Evolutionary conservation across 140 eudicot species (phyloP).

Genomic region (Senecio squalidus): DNA sequence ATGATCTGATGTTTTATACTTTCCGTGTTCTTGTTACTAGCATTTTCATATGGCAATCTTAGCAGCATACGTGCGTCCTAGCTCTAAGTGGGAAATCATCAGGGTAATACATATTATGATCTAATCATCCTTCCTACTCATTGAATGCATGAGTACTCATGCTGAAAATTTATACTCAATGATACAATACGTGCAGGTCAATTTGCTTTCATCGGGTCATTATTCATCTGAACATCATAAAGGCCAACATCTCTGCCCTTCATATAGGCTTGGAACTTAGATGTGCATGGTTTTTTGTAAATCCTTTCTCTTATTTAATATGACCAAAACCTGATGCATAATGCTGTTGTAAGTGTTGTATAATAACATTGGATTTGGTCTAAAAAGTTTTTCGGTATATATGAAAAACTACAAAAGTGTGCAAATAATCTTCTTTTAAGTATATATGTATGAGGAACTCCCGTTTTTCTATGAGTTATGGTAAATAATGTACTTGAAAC

Average conservation of each 20-base stretch:
- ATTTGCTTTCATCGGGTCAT: conserved; percentile 45
- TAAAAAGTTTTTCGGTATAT: not conserved
- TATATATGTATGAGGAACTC: too few relatives aligned
- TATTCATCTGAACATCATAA: conserved; percentile 16
- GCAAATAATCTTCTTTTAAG: not conserved
- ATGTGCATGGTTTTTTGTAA: conserved; percentile 1
- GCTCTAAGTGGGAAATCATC: conserved; percentile 65
- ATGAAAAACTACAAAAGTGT: not conserved
- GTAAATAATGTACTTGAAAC: too few relatives aligned
- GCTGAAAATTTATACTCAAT: not conserved
- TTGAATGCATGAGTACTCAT: not conserved
- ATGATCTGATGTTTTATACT: not conserved
- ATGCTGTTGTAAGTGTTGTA: not conserved
- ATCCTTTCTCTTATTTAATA: not conserved
- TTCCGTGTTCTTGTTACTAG: conserved; percentile 30
- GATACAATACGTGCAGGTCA: conserved; percentile 41
- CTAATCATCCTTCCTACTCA: not conserved
- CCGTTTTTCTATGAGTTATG: too few relatives aligned
- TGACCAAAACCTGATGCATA: not conserved
- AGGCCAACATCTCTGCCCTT: conserved; percentile 33
- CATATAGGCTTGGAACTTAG: conserved; percentile 41
- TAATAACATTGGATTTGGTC: conserved; percentile 4
- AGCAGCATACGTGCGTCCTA: conserved; percentile 63
- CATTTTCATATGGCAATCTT: conserved; percentile 81
- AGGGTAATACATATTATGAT: conserved; percentile 40